Base-by-base conservation (phyloP, 176 grass and related monocot genomes). In the Zizania latifolia region DNA sequence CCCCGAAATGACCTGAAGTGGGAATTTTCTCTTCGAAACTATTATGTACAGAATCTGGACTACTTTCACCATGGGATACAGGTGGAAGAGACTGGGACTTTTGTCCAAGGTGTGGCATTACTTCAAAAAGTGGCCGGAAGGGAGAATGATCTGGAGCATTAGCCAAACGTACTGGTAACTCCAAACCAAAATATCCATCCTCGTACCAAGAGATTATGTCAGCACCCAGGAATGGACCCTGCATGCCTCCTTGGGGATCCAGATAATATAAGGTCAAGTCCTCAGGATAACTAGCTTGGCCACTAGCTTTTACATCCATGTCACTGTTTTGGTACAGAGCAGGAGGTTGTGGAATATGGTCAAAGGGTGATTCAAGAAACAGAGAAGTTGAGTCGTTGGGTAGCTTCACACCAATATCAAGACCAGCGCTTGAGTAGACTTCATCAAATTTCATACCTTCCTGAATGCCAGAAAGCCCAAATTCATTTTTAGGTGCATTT, bases 131-230 rank as follows among this genome's bases (percentile, higher is more conserved):
- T 33, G 87, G 87, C 8, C 64, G 74, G 60, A 92, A 99, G 43
- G 85, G 92, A 46, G 83, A 80, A 32, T 90, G 84, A 21, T 95
- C 96, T 62, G 89, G 82, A 60, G 92, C 85, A 70, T 92, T 89
- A 76, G 84, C 83, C 64, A 76, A 62, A 69, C 89, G 83, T 21
- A 99, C 91, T 44, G 85, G 96, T 83, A 99, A 82, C 78, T 99
- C 96, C 41, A 82, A 75, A 69, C 92, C 92, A 71, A 95, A 99
- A 75, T 95, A 99, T 23, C 96, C 89, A 82, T 94, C 86, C 83
- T 99, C 86, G 81, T 80, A 92, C 96, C 96, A 99, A 23, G 92
- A 92, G 26, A 94, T 86, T 53, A 99, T 95, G 53, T 95, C 92
- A 61, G 84, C 81, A 65, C 92, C 92, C 33, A 92, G 74, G 82